These are phyloP conservation scores for Sporothrix sp. DNA, from an alignment of 2,329 filamentous ascomycete species.

Conservation along the genomic window DNA sequence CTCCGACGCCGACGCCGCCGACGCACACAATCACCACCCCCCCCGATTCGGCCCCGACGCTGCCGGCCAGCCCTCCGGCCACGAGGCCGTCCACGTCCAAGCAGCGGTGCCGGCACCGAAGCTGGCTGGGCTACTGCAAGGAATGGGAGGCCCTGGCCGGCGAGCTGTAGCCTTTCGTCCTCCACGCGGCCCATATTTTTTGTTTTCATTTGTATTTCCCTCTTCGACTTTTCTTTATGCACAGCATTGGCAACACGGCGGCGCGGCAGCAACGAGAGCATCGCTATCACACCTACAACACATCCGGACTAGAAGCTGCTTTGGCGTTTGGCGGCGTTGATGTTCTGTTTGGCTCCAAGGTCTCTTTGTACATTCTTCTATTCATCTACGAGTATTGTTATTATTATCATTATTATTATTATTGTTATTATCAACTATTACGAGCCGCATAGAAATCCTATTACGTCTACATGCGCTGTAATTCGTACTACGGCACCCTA, in stretches of 20 bases:
- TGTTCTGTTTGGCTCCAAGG: too few species aligned
- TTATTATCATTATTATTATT: background rate
- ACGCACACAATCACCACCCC: constrained; percentile 10
- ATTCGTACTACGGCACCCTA: too few species aligned
- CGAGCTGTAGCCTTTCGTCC: too few species aligned
- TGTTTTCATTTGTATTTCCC: background rate
- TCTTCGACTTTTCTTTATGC: background rate
- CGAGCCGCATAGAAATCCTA: too few species aligned
- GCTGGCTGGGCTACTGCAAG: constrained; percentile 35
- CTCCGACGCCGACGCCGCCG: background rate
- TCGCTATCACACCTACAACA: background rate
- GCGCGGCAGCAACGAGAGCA: background rate
- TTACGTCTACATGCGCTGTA: too few species aligned
- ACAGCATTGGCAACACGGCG: background rate
- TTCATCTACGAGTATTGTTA: background rate
- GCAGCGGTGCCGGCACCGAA: constrained; percentile 28
- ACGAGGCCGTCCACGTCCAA: constrained; percentile 19
- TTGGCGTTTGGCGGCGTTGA: background rate
- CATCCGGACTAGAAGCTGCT: background rate
- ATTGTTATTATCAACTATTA: too few species aligned
- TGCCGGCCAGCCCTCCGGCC: constrained; percentile 10
- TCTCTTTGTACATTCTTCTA: background rate
- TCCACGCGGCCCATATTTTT: too few species aligned
- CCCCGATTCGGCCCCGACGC: background rate
- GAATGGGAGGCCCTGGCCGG: constrained; percentile 25